These are phyloP conservation scores for Alternaria ventricosa DNA, from an alignment of 2,329 filamentous ascomycete genomes.

Conservation along the genomic window DNA sequence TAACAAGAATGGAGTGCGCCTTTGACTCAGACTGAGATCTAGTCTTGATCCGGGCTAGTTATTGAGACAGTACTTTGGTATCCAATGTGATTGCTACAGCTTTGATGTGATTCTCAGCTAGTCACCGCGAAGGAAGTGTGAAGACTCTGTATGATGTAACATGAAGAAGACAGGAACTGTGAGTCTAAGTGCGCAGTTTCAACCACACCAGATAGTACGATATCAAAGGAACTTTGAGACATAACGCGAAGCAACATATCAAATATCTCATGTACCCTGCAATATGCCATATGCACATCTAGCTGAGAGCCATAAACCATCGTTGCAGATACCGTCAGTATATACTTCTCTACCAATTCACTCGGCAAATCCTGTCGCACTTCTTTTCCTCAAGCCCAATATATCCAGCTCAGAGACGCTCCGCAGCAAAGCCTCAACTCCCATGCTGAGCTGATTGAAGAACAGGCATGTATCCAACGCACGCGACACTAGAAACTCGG, in stretches of 20 bases:
- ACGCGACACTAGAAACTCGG: background rate
- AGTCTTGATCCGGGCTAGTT: no score
- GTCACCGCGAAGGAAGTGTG: no score
- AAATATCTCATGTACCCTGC: no score
- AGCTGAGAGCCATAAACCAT: background rate
- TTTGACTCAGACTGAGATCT: background rate
- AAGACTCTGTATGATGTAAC: no score
- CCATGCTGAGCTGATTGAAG: background rate
- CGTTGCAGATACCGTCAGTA: background rate
- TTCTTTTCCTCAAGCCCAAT: background rate
- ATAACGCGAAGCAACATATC: background rate
- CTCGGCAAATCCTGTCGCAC: background rate
- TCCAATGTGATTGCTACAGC: no score
- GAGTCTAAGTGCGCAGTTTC: no score
- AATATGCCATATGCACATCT: no score
- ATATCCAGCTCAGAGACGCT: background rate
- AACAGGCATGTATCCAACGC: background rate
- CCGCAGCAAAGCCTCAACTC: background rate
- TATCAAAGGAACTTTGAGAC: background rate
- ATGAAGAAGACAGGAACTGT: no score
- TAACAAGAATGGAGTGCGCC: no score
- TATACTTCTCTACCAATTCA: background rate
- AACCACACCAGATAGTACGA: background rate
- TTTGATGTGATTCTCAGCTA: no score
- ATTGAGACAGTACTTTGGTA: no score